A percentile compares a stretch with the other conserved stretches of the same genome.
These are phyloP conservation scores for Phytopythium delawarense DNA, from an alignment of 352 stramenopile species.

Conservation along the genomic window DNA sequence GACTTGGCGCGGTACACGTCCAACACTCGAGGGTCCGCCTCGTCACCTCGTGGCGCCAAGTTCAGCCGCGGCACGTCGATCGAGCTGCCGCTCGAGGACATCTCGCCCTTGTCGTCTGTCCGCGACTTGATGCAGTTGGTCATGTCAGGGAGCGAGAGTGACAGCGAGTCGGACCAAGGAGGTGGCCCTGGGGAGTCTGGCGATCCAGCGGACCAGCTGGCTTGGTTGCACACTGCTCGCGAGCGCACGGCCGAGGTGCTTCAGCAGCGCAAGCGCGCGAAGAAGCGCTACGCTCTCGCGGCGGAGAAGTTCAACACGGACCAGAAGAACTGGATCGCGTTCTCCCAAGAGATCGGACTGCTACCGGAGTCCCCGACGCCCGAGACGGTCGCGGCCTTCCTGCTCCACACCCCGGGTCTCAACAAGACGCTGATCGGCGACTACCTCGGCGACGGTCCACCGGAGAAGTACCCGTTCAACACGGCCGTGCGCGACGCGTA, in stretches of 20 bases:
- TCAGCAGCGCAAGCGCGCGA: conserved; percentile 90
- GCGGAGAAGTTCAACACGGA: conserved; percentile 95
- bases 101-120: conserved; percentile 81
- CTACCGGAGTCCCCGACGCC: conserved; percentile 82
- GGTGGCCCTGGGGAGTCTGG: conserved; percentile 18
- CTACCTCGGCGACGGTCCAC: conserved; percentile 94
- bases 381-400: conserved; percentile 88
- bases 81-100: conserved; percentile 67
- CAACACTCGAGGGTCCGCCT: conserved; percentile 18
- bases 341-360: conserved; percentile 83
- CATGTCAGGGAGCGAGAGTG: conserved; percentile 74
- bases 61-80: conserved; percentile 13
- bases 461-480: conserved; percentile 97
- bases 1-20: conserved; percentile 66
- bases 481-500: conserved; percentile 79
- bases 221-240: conserved; percentile 79
- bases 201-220: conserved; percentile 52
- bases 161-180: conserved; percentile 58
- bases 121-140: conserved; percentile 81
- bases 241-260: conserved; percentile 86
- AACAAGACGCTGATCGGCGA: conserved; percentile 95
- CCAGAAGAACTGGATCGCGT: conserved; percentile 90
- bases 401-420: conserved; percentile 91
- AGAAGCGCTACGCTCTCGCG: conserved; percentile 87
- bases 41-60: conserved; percentile 13